A percentile compares a stretch with the other conserved stretches of the same genome.
Evolutionary conservation across 176 grass and related monocot species (phyloP).

Genomic region (Panicum miliaceum): DNA sequence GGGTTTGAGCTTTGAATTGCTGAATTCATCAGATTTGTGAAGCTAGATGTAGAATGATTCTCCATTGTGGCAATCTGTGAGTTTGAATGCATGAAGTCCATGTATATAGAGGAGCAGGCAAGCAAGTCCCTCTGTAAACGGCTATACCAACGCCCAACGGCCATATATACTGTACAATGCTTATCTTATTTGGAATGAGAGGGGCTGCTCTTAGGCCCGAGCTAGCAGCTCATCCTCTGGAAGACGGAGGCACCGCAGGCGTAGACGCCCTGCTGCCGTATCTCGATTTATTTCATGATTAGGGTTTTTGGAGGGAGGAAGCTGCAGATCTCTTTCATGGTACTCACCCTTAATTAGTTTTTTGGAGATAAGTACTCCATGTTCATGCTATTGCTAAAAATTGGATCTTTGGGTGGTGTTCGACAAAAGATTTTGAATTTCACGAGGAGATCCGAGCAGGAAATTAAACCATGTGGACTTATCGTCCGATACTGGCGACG

Average conservation of each 20-base stretch:
- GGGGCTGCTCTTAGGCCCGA: no score
- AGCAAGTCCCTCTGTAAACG: not conserved
- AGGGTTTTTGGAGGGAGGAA: no score
- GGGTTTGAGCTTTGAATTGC: not conserved
- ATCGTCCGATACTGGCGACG: not conserved
- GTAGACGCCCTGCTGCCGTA: no score
- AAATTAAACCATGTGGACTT: not conserved
- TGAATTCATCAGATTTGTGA: not conserved
- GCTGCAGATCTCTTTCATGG: no score
- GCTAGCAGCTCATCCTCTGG: no score
- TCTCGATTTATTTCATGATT: no score
- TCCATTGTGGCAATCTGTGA: not conserved
- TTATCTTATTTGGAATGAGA: not conserved
- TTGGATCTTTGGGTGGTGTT: no score
- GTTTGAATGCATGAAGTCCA: not conserved
- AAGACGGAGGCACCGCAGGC: no score
- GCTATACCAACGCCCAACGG: not conserved
- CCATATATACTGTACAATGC: no score
- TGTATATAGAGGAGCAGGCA: not conserved
- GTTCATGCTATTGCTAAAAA: no score
- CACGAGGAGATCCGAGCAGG: not conserved
- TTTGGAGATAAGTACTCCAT: no score
- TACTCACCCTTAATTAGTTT: no score
- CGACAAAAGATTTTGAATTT: not conserved
- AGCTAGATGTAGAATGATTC: not conserved